A percentile compares a stretch with the other conserved stretches of the same genome.
Evolutionary conservation across 2,329 filamentous ascomycete genomes (phyloP).

Genomic region (Chlorencoelia australis): DNA sequence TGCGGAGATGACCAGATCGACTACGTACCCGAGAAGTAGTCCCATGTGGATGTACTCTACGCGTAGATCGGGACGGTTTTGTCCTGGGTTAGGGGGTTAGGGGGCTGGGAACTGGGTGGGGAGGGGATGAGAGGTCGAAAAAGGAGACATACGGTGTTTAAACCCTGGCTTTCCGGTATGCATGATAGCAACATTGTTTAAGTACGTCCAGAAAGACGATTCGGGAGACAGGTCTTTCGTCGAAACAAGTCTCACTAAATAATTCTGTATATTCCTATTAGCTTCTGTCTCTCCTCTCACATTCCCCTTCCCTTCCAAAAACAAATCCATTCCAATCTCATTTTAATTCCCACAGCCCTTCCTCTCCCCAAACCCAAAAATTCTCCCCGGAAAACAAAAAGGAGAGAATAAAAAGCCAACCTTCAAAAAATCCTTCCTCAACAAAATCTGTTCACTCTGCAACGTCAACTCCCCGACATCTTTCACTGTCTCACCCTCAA

Average conservation of each 20-base stretch:
- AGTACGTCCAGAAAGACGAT: slow-evolving; percentile 74
- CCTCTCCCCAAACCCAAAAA: too few species aligned
- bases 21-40: slow-evolving; percentile 61
- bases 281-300: neutral
- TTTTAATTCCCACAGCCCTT: too few species aligned
- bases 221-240: slow-evolving; percentile 48
- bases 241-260: slow-evolving; percentile 63
- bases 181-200: slow-evolving; percentile 81
- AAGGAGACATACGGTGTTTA: slow-evolving; percentile 52
- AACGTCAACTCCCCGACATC: slow-evolving; percentile 42
- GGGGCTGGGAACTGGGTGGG: neutral
- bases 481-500: slow-evolving; percentile 57
- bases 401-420: slow-evolving; percentile 18
- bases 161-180: slow-evolving; percentile 62
- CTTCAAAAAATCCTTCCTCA: slow-evolving; percentile 64
- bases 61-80: slow-evolving; percentile 3
- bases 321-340: too few species aligned
- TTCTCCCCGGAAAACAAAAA: too few species aligned
- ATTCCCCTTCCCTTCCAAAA: neutral
- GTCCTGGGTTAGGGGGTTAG: slow-evolving; percentile 1
- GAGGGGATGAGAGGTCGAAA: neutral
- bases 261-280: slow-evolving; percentile 46
- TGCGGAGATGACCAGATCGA: slow-evolving; percentile 68
- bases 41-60: slow-evolving; percentile 70
- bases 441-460: slow-evolving; percentile 62